Evolutionary conservation across 768 basidiomycete genomes (phyloP).

Genomic region (Panellus pusillus): DNA sequence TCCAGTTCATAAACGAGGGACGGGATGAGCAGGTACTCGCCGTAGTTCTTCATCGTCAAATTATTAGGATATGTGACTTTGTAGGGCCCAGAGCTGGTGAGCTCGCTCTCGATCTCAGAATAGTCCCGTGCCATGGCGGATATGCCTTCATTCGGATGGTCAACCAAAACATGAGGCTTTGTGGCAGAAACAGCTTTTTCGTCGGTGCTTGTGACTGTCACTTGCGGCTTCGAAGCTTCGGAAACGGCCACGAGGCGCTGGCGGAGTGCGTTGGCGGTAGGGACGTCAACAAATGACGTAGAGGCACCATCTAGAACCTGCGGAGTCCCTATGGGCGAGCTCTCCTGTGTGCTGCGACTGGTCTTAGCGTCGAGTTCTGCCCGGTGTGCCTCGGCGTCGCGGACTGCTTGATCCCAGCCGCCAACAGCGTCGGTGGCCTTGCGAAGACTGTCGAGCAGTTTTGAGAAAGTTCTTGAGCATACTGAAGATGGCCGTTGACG

Average conservation of each 20-base stretch:
- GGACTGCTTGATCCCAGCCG: conserved; percentile 65
- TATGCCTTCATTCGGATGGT: conserved; percentile 68
- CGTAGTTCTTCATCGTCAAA: conserved; percentile 78
- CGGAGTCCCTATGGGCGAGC: conserved; percentile 44
- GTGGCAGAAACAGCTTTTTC: conserved; percentile 3
- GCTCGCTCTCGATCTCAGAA: conserved; percentile 72
- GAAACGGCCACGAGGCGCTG: conserved; percentile 53
- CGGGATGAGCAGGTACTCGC: conserved; percentile 83
- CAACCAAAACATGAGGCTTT: conserved; percentile 47
- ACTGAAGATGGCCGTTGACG: conserved; percentile 81
- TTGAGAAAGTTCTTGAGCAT: conserved; percentile 47
- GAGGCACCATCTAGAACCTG: conserved; percentile 43
- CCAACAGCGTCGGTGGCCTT: conserved; percentile 51
- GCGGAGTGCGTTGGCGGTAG: conserved; percentile 53
- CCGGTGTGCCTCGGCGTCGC: conserved; percentile 46
- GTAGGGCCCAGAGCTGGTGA: conserved; percentile 69
- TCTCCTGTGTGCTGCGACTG: conserved; percentile 28
- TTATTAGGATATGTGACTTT: conserved; percentile 82
- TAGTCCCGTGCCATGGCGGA: conserved; percentile 73
- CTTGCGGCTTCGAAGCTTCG: conserved; percentile 24
- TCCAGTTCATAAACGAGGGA: conserved; percentile 96
- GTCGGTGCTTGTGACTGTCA: conserved; percentile 1
- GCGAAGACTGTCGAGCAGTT: conserved; percentile 44
- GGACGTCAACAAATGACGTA: conserved; percentile 54
- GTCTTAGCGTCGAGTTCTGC: conserved; percentile 38